Base-by-base conservation (phyloP, 768 basidiomycete genomes). In the Lentinula sp. region DNA sequence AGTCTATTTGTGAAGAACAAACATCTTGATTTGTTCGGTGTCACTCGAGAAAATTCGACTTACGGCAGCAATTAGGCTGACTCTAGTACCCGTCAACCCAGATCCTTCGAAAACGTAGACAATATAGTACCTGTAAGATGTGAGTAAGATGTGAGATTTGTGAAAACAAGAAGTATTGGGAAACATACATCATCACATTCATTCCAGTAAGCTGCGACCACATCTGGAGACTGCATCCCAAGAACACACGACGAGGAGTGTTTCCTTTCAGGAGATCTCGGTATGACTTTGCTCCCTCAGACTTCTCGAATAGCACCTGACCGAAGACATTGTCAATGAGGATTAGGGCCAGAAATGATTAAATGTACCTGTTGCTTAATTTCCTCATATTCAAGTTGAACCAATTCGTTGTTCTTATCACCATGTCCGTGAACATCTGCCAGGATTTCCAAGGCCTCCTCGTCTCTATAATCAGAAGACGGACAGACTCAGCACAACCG, bases 161-260 rank as follows among this genome's bases (percentile, higher is more conserved):
- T 18, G 31, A 15, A 11, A 39, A 21, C 34, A 7, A 5, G 9
- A 34, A 60, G 21, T 13, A 54, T 51, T 15, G 31, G n/a, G 52
- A 40, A 16, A 65, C 75, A 39, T 65, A 84, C 88, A 91, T 88
- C 89, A 91, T 91, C 66, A 90, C 82, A 69, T 91, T 89, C 85
- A 91, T 89, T 39, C 88, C 87, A 9, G 79, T 80, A 18, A 90
- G 75, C 67, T 91, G 90, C 62, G 83, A 84, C 90, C 89, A 91
- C 83, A 87, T 87, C 71, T 93, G 90, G 42, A 91, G 74, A n/a
- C 78, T 78, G 62, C 79, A 78, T 40, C 89, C 91, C 28, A 92
- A 79, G 61, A 81, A 73, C 32, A 91, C 88, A 67, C 90, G 87
- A 57, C 89, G 83, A 55, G 87, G 75, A 63, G 88, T 83, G 39